These are phyloP conservation scores for Hydrangea macrophylla DNA, from an alignment of 148 eudicot species.

Conservation along the genomic window DNA sequence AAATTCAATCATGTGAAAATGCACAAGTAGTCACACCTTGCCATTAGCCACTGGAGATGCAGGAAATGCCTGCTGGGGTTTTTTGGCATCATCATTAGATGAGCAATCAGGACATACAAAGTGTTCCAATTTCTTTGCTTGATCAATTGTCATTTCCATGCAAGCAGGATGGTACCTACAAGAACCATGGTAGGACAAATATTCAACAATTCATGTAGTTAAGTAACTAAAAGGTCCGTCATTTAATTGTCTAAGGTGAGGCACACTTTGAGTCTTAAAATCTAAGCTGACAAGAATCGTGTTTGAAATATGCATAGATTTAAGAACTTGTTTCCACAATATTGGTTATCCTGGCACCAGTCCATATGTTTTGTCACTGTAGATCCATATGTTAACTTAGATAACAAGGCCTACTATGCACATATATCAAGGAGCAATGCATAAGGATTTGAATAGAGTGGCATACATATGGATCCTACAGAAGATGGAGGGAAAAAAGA, in stretches of 20 bases:
- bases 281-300: not conserved
- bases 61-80: constrained; percentile 6
- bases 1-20: not conserved
- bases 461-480: not conserved
- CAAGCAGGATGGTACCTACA: constrained; percentile 46
- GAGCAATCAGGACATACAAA: constrained; percentile 31
- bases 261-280: not conserved
- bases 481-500: not conserved
- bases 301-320: not conserved
- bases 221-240: not conserved
- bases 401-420: not conserved
- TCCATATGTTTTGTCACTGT: not conserved
- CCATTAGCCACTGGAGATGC: constrained; percentile 24
- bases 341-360: not conserved
- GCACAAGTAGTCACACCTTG: constrained; percentile 21
- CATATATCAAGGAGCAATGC: not conserved
- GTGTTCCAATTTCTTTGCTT: constrained; percentile 27
- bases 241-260: not conserved
- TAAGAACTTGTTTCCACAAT: not conserved
- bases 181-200: not conserved
- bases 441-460: not conserved
- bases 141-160: constrained; percentile 28
- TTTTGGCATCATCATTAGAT: constrained; percentile 21
- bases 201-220: not conserved
- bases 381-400: not conserved